Percentiles rank a stretch among this genome's conserved stretches.
Evolutionary conservation across 345 rosid genomes (phyloP).

Genomic region (Bretschneidera sinensis): DNA sequence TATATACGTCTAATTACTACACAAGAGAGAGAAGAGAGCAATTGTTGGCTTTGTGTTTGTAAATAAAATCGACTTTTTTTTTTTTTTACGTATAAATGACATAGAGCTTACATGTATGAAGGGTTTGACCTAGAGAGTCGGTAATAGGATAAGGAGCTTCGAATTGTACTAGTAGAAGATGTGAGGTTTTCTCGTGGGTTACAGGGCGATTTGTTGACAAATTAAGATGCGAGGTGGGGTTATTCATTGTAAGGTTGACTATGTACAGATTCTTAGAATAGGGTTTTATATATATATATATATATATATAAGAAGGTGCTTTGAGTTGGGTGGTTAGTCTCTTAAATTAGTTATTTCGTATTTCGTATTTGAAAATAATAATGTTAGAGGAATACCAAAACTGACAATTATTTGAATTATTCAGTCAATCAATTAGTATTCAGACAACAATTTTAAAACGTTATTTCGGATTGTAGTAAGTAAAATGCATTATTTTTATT

Average conservation of each 20-base stretch:
- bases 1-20: no score
- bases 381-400: no score
- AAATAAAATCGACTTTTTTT: not conserved
- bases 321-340: no score
- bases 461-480: no score
- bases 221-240: not conserved
- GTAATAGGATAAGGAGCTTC: constrained; percentile 11
- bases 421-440: no score
- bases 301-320: no score
- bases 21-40: not conserved
- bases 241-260: constrained; percentile 2
- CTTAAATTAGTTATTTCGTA: no score
- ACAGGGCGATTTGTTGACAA: not conserved
- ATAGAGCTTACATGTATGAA: constrained; percentile 20
- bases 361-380: no score
- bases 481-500: no score
- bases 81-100: constrained; percentile 25
- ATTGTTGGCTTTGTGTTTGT: not conserved
- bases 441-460: no score
- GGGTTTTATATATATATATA: no score
- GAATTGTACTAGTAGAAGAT: constrained; percentile 8
- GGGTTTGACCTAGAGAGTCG: constrained; percentile 13
- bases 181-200: not conserved
- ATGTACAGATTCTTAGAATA: not conserved
- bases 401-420: no score